Evolutionary conservation across 2,329 filamentous ascomycete species (phyloP).

Genomic region (Sclerotiophoma versabilis): DNA sequence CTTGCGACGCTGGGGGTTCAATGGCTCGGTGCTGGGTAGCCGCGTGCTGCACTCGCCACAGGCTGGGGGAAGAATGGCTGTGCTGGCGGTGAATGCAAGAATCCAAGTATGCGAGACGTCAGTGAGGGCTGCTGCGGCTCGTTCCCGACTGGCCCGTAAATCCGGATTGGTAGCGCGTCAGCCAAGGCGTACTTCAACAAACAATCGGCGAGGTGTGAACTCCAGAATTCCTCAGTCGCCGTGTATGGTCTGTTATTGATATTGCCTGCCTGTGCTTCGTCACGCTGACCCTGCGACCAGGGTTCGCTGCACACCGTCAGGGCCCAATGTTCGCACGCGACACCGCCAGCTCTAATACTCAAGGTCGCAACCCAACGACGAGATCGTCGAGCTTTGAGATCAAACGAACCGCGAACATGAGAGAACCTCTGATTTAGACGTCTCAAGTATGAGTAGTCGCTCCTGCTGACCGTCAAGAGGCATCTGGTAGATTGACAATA

Average conservation of each 20-base stretch:
- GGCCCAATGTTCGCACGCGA: conserved; percentile 19
- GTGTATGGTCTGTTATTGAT: not conserved
- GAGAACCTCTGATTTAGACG: too few species aligned
- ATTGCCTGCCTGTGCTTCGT: not conserved
- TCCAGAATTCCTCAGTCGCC: too few species aligned
- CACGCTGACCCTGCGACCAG: not conserved
- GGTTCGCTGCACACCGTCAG: not conserved
- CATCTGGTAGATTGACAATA: too few species aligned
- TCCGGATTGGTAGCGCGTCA: conserved; percentile 11
- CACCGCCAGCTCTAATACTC: conserved; percentile 2
- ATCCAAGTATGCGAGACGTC: conserved; percentile 38
- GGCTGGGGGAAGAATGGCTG: conserved; percentile 24
- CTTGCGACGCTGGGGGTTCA: conserved; percentile 10
- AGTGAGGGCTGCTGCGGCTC: conserved; percentile 31
- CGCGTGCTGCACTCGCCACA: conserved; percentile 30
- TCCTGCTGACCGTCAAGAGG: not conserved
- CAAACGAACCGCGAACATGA: not conserved
- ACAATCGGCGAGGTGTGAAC: not conserved
- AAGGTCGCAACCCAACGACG: conserved; percentile 7
- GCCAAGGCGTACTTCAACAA: conserved; percentile 1
- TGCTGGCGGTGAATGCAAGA: conserved; percentile 25
- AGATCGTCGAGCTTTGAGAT: not conserved
- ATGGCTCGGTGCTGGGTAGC: conserved; percentile 14
- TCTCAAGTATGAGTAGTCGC: not conserved
- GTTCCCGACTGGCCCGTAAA: conserved; percentile 26